Evolutionary conservation across 2,329 filamentous ascomycete genomes (phyloP).

Genomic region (Penicillium crustosum): DNA sequence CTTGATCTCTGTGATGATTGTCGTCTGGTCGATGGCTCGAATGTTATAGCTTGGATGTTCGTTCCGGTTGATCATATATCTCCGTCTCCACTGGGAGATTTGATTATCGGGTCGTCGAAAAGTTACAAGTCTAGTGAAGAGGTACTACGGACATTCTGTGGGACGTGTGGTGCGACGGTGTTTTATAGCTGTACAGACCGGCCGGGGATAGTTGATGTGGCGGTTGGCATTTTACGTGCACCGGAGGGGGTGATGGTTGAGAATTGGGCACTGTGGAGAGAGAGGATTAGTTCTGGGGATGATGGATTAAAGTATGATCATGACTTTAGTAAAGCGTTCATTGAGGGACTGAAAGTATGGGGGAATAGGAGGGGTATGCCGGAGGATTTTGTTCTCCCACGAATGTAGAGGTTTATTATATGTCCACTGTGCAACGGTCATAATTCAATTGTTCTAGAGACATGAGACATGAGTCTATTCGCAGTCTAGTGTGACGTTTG

Average conservation of each 20-base stretch:
- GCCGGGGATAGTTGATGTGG: slow-evolving; percentile 42
- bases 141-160: slow-evolving; percentile 47
- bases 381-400: slow-evolving; percentile 16
- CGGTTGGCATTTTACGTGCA: slow-evolving; percentile 43
- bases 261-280: slow-evolving; percentile 47
- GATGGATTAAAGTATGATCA: slow-evolving; percentile 25
- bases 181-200: slow-evolving; percentile 42
- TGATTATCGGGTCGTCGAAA: slow-evolving; percentile 42
- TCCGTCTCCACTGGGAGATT: slow-evolving; percentile 20
- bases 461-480: neutral
- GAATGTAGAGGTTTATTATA: neutral
- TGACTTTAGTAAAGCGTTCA: slow-evolving; percentile 18
- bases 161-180: slow-evolving; percentile 47
- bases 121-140: slow-evolving; percentile 38
- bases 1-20: slow-evolving; percentile 40
- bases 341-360: slow-evolving; percentile 23
- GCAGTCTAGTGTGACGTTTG: neutral
- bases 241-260: slow-evolving; percentile 42
- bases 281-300: slow-evolving; percentile 25
- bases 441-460: neutral
- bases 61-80: slow-evolving; percentile 38
- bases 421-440: neutral
- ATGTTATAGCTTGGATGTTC: slow-evolving; percentile 47
- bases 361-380: slow-evolving; percentile 15
- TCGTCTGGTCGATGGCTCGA: slow-evolving; percentile 41